phyloP scores from a whole-genome alignment of 768 basidiomycete genomes.

The Termitomyces sp. region DNA sequence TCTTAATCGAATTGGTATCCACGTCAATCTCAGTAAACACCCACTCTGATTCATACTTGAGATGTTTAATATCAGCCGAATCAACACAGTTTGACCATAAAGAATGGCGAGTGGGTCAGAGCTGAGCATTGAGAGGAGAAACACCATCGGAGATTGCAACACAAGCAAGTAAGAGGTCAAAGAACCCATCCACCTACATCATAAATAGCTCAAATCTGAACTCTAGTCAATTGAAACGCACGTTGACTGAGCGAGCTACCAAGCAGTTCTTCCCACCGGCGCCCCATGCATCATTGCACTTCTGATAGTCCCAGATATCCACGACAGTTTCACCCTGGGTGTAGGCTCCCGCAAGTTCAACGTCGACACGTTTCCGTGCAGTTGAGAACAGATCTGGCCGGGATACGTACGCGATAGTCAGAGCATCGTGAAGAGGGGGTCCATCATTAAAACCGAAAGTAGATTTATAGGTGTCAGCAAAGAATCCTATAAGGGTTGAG shows the following conservation, averaged over 20 bases:
- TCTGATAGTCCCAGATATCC: conserved; percentile 62
- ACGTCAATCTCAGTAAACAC: not conserved
- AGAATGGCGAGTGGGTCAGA: not conserved
- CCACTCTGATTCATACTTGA: too few relatives aligned
- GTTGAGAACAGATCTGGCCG: conserved; percentile 59
- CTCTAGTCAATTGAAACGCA: conserved; percentile 23
- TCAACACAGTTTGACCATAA: too few relatives aligned
- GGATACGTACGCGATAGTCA: conserved; percentile 74
- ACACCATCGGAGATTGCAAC: conserved; percentile 51
- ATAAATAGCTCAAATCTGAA: not conserved
- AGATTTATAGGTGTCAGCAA: conserved; percentile 64
- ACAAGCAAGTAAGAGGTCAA: conserved; percentile 57
- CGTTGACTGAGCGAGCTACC: conserved; percentile 64
- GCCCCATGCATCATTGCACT: conserved; percentile 69
- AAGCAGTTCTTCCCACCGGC: conserved; percentile 67
- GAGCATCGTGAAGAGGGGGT: conserved; percentile 83
- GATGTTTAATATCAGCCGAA: too few relatives aligned
- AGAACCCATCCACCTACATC: conserved; percentile 58
- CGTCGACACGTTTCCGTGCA: conserved; percentile 71
- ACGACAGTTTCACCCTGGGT: conserved; percentile 77
- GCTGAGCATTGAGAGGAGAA: conserved; percentile 50
- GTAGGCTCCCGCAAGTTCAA: conserved; percentile 66
- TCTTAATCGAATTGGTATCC: not conserved
- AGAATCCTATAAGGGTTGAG: conserved; percentile 70
- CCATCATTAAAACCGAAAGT: conserved; percentile 82